phyloP scores from a whole-genome alignment of 1,139 yeast species.

The Candida glucosophila region DNA sequence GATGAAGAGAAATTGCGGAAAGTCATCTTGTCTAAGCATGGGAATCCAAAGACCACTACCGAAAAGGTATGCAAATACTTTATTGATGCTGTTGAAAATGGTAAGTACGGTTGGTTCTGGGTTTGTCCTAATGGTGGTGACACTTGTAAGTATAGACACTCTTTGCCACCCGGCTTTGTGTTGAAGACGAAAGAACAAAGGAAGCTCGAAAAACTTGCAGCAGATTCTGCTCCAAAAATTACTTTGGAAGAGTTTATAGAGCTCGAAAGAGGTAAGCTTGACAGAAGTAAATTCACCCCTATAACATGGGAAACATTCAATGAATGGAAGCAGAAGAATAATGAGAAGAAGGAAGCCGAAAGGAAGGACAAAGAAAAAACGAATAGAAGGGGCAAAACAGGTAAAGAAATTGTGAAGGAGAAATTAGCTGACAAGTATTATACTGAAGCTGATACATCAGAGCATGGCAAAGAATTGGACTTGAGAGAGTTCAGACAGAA shows the following conservation, averaged over 20 bases:
- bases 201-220: slow-evolving; percentile 78
- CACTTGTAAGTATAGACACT: slow-evolving; percentile 89
- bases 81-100: slow-evolving; percentile 94
- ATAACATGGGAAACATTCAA: slow-evolving; percentile 78
- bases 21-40: slow-evolving; percentile 86
- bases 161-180: slow-evolving; percentile 96
- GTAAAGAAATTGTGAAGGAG: slow-evolving; percentile 74
- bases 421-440: slow-evolving; percentile 59
- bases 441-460: slow-evolving; percentile 37
- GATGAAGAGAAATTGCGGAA: slow-evolving; percentile 89
- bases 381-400: slow-evolving; percentile 50
- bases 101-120: slow-evolving; percentile 99
- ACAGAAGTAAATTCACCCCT: slow-evolving; percentile 73
- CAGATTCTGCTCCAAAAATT: slow-evolving; percentile 80
- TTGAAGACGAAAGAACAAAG: slow-evolving; percentile 95
- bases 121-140: slow-evolving; percentile 92
- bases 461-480: slow-evolving; percentile 62
- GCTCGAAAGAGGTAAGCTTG: slow-evolving; percentile 82
- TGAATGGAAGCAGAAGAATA: slow-evolving; percentile 73
- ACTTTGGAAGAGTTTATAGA: slow-evolving; percentile 94
- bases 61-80: slow-evolving; percentile 91
- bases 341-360: slow-evolving; percentile 52
- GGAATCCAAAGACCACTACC: slow-evolving; percentile 89
- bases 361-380: slow-evolving; percentile 39
- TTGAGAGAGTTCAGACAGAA: slow-evolving; percentile 52